Evolutionary conservation across 345 rosid species (phyloP).

Genomic region (Melaleuca alternifolia): DNA sequence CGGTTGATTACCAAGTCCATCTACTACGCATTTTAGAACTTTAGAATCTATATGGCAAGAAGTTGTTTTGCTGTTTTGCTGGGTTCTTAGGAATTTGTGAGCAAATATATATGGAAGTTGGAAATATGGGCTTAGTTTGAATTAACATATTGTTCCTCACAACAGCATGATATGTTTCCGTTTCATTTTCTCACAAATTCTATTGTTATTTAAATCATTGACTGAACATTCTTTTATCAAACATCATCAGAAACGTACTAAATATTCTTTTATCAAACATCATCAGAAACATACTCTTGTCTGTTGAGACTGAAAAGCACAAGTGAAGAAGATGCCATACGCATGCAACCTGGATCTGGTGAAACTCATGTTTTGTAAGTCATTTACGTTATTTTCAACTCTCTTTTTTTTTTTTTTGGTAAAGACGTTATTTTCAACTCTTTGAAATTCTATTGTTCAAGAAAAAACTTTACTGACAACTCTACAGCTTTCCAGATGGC

Average conservation of each 20-base stretch:
- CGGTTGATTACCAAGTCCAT: not conserved
- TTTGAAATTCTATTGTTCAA: not conserved
- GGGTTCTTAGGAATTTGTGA: not conserved
- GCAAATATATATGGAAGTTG: not conserved
- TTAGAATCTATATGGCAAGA: not conserved
- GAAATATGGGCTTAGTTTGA: not conserved
- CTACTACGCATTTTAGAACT: not conserved
- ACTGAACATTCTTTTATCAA: not conserved
- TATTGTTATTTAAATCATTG: not conserved
- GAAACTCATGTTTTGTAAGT: constrained; percentile 94
- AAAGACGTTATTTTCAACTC: not conserved
- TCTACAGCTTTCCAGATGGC: constrained; percentile 89
- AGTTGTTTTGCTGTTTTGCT: not conserved
- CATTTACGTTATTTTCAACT: not conserved
- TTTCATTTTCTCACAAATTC: not conserved
- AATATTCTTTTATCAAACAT: not conserved
- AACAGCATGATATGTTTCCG: not conserved
- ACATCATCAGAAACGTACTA: no score
- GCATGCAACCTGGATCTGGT: constrained; percentile 92
- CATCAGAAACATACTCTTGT: constrained; percentile 72
- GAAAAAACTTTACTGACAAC: constrained; percentile 9
- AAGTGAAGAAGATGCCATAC: constrained; percentile 61
- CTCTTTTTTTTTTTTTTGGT: no score
- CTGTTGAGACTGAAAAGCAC: constrained; percentile 74
- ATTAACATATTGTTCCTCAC: not conserved